Evolutionary conservation across 129 eudicot species (phyloP), one percentile per base, ranked within the genome.

Genomic region (Ambrosia artemisiifolia): DNA sequence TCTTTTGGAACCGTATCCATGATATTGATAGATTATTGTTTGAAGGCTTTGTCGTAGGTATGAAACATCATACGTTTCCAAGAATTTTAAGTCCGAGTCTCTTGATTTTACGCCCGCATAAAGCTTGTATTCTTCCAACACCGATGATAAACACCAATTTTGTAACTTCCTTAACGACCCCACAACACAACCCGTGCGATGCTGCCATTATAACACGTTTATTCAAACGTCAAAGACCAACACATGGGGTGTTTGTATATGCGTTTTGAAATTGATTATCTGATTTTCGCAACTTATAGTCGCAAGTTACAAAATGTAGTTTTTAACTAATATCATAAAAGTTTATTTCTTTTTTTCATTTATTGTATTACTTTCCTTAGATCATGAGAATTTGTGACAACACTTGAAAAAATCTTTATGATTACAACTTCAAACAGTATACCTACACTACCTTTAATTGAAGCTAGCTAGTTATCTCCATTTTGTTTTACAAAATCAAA

Each of bases 121-220:
- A n/a, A 70, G 65, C 82, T 71, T 80, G 84, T 88, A 88, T 78
- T 82, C 94, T 19, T 85, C 94, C 65, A 82, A 59, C 11, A 85
- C 85, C 3, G 90, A 88, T 3, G 85, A 65, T 42, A 80, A 40
- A 56, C 94, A 80, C 94, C 90, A 88, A 55, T 80, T 88, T 72
- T 88, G 94, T 40, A 84, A 55, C 74, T 84, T 88, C 44, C 89
- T 76, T 60, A 87, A 64, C 51, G 89, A 81, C 17, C 93, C 93
- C 5, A 87, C 93, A 10, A 88, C 70, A 64, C 87, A 82, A 40
- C 94, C 94, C 34, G 94, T 85, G n/a, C 94, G 87, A 69, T 87
- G 94, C 90, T 85, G 90, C 75, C 65, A 73, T 64, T 48, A 69
- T 47, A 40, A 66, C 49, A 10, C 61, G 46, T 47, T 3, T 9